These are phyloP conservation scores for Breynia disticha DNA, from an alignment of 441 rosid species.

Conservation along the genomic window DNA sequence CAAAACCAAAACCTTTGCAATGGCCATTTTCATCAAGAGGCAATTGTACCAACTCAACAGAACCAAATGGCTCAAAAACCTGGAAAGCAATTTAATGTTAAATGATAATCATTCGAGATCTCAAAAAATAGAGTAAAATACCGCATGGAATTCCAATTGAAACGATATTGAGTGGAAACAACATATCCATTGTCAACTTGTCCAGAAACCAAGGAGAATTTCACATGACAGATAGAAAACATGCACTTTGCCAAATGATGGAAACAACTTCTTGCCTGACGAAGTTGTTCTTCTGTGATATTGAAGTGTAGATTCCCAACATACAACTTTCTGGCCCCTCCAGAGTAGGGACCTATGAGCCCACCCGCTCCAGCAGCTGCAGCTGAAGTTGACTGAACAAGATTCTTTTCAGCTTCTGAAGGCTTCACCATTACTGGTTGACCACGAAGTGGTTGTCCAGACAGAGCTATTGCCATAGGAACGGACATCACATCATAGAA, in stretches of 20 bases:
- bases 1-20: conserved; percentile 96
- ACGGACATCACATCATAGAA: conserved; percentile 98
- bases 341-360: conserved; percentile 58
- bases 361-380: conserved; percentile 56
- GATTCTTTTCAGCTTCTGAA: conserved; percentile 98
- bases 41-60: conserved; percentile 92
- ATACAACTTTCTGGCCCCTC: conserved; percentile 88
- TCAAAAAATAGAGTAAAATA: neutral
- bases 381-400: conserved; percentile 82
- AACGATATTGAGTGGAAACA: neutral
- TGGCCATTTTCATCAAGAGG: conserved; percentile 83
- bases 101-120: neutral
- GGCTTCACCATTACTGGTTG: conserved; percentile 98
- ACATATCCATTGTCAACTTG: neutral
- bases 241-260: neutral
- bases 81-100: conserved; percentile 19
- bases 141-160: no score
- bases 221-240: neutral
- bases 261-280: conserved; percentile 44
- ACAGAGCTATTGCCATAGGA: conserved; percentile 98
- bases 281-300: conserved; percentile 88
- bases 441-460: conserved; percentile 96
- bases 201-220: neutral
- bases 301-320: conserved; percentile 87
- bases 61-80: conserved; percentile 95